Percentiles rank a stretch among this genome's conserved stretches.
These are phyloP conservation scores for Isoetes taiwanensis DNA, from an alignment of 75 land plant genomes.

Conservation along the genomic window DNA sequence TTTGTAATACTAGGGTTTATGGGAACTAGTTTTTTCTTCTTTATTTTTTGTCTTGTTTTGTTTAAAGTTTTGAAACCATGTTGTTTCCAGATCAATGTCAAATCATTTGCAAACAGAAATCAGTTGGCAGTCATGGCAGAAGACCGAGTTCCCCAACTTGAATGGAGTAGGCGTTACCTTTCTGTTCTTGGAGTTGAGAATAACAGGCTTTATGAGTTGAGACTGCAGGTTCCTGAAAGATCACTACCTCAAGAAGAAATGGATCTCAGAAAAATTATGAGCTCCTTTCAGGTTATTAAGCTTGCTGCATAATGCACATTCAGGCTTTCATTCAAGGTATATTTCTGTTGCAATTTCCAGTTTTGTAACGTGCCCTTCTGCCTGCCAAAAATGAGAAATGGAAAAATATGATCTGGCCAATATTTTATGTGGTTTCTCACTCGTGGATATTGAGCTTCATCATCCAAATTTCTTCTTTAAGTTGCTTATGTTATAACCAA, in stretches of 20 bases:
- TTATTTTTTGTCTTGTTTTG: too few species aligned
- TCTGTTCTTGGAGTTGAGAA: constrained; percentile 96
- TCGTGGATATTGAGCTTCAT: constrained; percentile 1
- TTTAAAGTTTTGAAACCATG: not conserved
- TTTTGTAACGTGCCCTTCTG: not conserved
- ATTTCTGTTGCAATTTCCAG: not conserved
- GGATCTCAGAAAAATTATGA: constrained; percentile 68
- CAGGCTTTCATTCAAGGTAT: not conserved
- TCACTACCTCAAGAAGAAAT: constrained; percentile 48
- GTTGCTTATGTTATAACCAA: too few species aligned
- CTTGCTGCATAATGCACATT: constrained; percentile 17
- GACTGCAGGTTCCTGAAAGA: constrained; percentile 74
- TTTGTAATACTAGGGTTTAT: too few species aligned
- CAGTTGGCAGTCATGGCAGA: constrained; percentile 87
- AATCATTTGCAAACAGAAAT: constrained; percentile 83
- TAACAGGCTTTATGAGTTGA: constrained; percentile 66
- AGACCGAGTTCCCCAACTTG: constrained; percentile 53
- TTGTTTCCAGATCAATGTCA: constrained; percentile 61
- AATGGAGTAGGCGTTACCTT: constrained; percentile 83
- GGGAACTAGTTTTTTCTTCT: too few species aligned
- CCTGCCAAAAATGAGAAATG: not conserved
- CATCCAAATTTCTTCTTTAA: too few species aligned
- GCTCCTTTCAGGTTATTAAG: constrained; percentile 64
- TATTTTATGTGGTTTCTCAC: not conserved
- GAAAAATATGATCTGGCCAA: not conserved